A percentile compares a stretch with the other conserved stretches of the same genome.
phyloP scores from a whole-genome alignment of 2,329 filamentous ascomycete species.

The Huntiella savannae region DNA sequence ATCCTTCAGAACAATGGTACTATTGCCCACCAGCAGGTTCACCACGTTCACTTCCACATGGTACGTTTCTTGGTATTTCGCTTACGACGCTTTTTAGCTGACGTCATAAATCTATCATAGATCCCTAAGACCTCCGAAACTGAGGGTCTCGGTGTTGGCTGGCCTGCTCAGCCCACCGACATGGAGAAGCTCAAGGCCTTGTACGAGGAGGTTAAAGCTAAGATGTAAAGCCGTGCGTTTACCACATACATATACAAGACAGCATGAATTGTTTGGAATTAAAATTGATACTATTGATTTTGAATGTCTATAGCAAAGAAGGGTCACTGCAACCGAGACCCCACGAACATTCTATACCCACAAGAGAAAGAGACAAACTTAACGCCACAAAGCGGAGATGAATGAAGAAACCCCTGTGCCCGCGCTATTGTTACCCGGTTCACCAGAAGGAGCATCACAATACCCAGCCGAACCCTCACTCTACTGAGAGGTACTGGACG shows the following conservation, averaged over 20 bases:
- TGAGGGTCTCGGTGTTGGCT: conserved; percentile 62
- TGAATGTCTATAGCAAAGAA: no score
- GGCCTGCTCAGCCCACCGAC: conserved; percentile 57
- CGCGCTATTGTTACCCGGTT: not conserved
- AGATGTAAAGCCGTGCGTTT: conserved; percentile 40
- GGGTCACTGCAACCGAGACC: no score
- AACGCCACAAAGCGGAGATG: conserved; percentile 1
- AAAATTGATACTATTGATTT: no score
- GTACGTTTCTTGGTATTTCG: conserved; percentile 25
- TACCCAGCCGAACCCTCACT: not conserved
- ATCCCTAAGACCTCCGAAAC: conserved; percentile 81
- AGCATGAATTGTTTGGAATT: no score
- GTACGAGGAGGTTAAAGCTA: conserved; percentile 68
- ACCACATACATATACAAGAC: no score
- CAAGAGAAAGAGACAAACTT: not conserved
- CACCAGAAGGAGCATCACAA: no score
- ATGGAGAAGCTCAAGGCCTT: conserved; percentile 70
- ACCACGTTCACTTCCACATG: conserved; percentile 94
- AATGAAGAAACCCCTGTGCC: not conserved
- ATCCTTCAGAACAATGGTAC: conserved; percentile 90
- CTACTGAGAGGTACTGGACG: not conserved
- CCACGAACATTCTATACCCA: not conserved
- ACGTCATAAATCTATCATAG: conserved; percentile 22
- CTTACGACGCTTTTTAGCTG: not conserved
- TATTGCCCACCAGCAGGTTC: conserved; percentile 79